phyloP scores from a whole-genome alignment of 2,329 filamentous ascomycete genomes.

The Fusarium drepaniforme region DNA sequence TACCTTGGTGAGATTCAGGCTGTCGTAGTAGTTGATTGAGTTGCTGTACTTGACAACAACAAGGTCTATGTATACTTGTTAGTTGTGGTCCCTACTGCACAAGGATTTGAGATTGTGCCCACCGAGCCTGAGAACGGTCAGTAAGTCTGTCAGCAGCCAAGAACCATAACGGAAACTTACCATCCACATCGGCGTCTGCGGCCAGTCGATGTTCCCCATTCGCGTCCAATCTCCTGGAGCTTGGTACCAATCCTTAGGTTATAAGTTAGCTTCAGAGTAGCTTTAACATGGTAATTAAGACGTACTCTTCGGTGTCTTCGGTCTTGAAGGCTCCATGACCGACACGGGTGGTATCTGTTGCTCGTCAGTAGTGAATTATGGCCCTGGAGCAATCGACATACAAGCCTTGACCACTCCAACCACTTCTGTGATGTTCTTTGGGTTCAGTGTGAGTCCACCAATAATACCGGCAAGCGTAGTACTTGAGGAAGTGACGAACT shows the following conservation, averaged over 20 bases:
- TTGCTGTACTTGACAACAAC: constrained; percentile 75
- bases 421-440: not conserved
- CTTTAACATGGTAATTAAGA: constrained; percentile 9
- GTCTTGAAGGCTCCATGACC: not conserved
- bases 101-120: constrained; percentile 32
- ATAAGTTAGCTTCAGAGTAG: constrained; percentile 35
- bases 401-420: not conserved
- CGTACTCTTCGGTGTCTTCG: not conserved
- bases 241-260: constrained; percentile 53
- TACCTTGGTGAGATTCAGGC: constrained; percentile 68
- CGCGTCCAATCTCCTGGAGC: constrained; percentile 60
- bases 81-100: constrained; percentile 29
- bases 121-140: constrained; percentile 44
- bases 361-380: not conserved
- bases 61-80: constrained; percentile 60
- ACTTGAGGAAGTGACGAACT: not conserved
- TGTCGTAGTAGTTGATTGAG: constrained; percentile 75
- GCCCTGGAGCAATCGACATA: not conserved
- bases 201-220: constrained; percentile 65
- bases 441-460: not conserved
- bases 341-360: not conserved
- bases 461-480: not conserved
- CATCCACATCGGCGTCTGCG: constrained; percentile 70
- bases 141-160: constrained; percentile 36
- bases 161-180: constrained; percentile 43